These are phyloP conservation scores for Nicotiana noctiflora DNA, from an alignment of 257 asterid species.

Conservation along the genomic window DNA sequence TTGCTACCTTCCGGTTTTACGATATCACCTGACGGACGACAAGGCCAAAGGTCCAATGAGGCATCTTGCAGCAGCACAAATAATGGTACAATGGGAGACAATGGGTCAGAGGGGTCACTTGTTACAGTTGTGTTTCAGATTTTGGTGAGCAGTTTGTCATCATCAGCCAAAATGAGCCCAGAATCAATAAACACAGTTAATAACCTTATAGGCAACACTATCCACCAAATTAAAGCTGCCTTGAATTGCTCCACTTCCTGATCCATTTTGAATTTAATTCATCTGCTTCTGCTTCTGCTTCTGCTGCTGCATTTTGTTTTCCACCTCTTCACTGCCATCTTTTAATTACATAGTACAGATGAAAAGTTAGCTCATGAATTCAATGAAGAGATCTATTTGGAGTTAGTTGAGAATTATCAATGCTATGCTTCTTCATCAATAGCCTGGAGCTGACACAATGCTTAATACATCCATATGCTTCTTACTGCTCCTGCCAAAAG, in stretches of 20 bases:
- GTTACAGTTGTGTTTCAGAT: slow-evolving; percentile 78
- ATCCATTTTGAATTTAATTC: slow-evolving; percentile 26
- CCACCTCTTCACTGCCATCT: neutral
- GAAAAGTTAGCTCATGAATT: slow-evolving; percentile 7
- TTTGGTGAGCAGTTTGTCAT: slow-evolving; percentile 62
- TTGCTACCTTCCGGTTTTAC: slow-evolving; percentile 81
- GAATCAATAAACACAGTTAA: slow-evolving; percentile 82
- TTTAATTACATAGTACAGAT: slow-evolving; percentile 5
- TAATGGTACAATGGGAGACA: neutral
- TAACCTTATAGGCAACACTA: slow-evolving; percentile 63
- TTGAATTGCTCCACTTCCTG: slow-evolving; percentile 42
- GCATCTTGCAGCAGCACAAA: slow-evolving; percentile 31
- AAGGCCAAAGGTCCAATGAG: slow-evolving; percentile 2
- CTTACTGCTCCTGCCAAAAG: slow-evolving; percentile 11
- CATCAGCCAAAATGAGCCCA: slow-evolving; percentile 64
- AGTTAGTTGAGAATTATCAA: slow-evolving; percentile 63
- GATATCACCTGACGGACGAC: slow-evolving; percentile 58
- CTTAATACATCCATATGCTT: slow-evolving; percentile 11
- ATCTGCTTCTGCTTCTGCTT: neutral
- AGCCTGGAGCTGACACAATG: slow-evolving; percentile 13
- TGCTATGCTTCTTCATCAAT: slow-evolving; percentile 47
- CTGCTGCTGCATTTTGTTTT: neutral
- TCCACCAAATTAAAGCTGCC: slow-evolving; percentile 87
- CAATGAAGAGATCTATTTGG: slow-evolving; percentile 2
- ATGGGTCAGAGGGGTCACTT: slow-evolving; percentile 45